Evolutionary conservation across 2,329 filamentous ascomycete genomes (phyloP), one percentile per base, ranked within the genome.

Genomic region (Penicillium nordicum): DNA sequence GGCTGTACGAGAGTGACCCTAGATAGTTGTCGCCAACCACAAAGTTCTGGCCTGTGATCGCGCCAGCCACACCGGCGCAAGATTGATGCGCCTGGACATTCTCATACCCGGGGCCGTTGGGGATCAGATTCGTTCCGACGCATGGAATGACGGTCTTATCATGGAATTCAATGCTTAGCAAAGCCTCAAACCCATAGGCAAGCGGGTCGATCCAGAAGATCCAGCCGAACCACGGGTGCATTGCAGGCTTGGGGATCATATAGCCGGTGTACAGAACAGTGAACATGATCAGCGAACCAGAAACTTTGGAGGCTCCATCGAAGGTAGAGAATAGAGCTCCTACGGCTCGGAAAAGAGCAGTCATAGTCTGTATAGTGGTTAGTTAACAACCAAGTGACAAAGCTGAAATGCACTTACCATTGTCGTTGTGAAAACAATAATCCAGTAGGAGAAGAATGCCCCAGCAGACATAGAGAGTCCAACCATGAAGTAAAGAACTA

Each of bases 401-500:
- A 21, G 16, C 9, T 7, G 5, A 16, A 27, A 12, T 2, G 2
- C 7, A 66, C 76, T 67, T 63, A 82, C 79, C 67, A 86, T 80
- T 0, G 82, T 79, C 0, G 77, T 77, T 0, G 77, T 67, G 34
- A 84, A 73, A 0, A 85, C 64, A 10, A 84, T 51, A 21, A 82
- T 57, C 82, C 82, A 87, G 63, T 80, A 86, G 0, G 84, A 86
- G 64, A 88, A 87, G 73, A 87, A 88, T 0, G 77, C 72, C 0
- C 66, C 75, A 0, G 84, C 84, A 0, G 75, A 72, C 41, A 69
- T 68, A 5, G 78, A 80, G 25, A 88, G 71, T 0, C 82, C 82
- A 14, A 81, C 80, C 84, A 88, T 86, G 61, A 86, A 88, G 71
- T 88, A 88, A 0, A 85, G 58, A 0, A 85, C 76, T 0, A 89